Evolutionary conservation across 768 basidiomycete genomes (phyloP), one percentile per base, ranked within the genome.

Genomic region (Daedalea quercina): DNA sequence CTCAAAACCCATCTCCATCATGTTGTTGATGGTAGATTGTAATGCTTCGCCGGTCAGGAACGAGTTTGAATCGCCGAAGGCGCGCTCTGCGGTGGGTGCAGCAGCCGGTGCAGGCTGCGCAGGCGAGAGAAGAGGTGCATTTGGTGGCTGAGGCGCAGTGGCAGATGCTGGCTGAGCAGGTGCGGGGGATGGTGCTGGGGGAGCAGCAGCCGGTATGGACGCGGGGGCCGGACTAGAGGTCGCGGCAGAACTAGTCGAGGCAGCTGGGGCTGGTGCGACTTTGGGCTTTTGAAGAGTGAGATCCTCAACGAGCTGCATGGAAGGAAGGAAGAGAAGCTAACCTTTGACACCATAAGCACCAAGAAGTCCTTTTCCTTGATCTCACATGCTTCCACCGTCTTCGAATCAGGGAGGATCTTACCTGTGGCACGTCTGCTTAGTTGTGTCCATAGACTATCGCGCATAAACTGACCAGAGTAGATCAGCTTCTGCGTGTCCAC

Each of bases 341-440:
- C 94, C 83, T 96, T 98, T 47, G 93, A 82, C 31, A 97, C 90
- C 95, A 98, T 99, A 41, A 99, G 82, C n/a, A 99, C 96, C 55
- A 98, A 73, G 73, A 99, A 99, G 69, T 96, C 95, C 74, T 96
- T 98, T 71, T 98, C 95, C 73, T 96, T 94, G 76, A 98, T 90
- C 50, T 87, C 82, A 63, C 87, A 89, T 44, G 88, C 86, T 61
- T 80, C 88, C 33, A 99, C 79, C 1, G 87, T 87, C 75, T 94
- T 94, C 54, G 83, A 81, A 67, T 99, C 94, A 9, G 81, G 66
- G 20, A 98, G 78, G 44, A 99, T 87, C 76, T 95, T 94, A 51
- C 96, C 95, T 96, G 66, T 23, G 57, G 48, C 28, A 26, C 37
- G 37, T 9, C 12, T 17, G n/a, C 3, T 28, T 20, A 34, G 28